Percentiles rank a stretch among this genome's conserved stretches.
These are phyloP conservation scores for Rhipidocladum racemiflorum DNA, from an alignment of 176 grass and related monocot species.

Conservation along the genomic window DNA sequence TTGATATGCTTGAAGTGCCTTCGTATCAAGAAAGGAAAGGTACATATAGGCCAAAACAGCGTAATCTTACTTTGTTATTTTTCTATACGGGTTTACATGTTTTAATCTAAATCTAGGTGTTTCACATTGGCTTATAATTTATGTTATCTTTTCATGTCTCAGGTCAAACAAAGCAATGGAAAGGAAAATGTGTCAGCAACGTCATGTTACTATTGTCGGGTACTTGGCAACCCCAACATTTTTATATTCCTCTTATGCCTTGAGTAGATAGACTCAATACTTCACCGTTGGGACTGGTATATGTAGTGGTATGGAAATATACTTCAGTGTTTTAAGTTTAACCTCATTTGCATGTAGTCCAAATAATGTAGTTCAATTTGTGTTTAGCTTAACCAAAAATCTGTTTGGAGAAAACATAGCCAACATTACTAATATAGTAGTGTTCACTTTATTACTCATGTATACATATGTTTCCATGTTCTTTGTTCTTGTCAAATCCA, in stretches of 20 bases:
- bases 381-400: conserved; percentile 12
- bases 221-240: conserved; percentile 24
- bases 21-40: conserved; percentile 83
- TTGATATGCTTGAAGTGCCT: conserved; percentile 80
- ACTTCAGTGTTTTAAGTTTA: conserved; percentile 7
- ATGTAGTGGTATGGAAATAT: background rate
- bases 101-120: conserved; percentile 7
- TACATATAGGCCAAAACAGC: conserved; percentile 10
- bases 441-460: conserved; percentile 4
- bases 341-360: background rate
- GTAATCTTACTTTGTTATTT: background rate
- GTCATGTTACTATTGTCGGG: conserved; percentile 71
- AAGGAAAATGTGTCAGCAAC: conserved; percentile 51
- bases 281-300: background rate
- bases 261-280: background rate
- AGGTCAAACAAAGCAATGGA: conserved; percentile 53
- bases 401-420: background rate
- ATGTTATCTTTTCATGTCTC: conserved; percentile 13
- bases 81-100: background rate
- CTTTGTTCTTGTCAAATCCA: conserved; percentile 3
- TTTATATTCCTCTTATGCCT: conserved; percentile 15
- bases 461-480: background rate
- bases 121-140: conserved; percentile 24
- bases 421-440: background rate
- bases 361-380: background rate